These are phyloP conservation scores for Trametes hirsuta DNA, from an alignment of 1,284 basidiomycete genomes.

Conservation along the genomic window DNA sequence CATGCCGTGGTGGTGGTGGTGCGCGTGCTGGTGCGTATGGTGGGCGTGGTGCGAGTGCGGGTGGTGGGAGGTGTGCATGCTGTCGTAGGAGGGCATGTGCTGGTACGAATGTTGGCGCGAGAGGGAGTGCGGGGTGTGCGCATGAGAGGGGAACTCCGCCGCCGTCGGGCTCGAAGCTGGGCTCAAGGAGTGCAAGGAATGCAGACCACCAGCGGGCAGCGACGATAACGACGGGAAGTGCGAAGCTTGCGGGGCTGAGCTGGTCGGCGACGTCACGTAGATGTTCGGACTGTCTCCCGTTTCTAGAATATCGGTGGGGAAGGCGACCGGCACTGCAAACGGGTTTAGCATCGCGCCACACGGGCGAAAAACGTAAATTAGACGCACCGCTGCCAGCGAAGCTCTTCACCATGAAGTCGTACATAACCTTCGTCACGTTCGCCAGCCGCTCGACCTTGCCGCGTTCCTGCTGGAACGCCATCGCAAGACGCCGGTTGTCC, in stretches of 20 bases:
- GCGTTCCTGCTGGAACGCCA: slow-evolving; percentile 55
- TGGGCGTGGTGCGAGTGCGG: slow-evolving; percentile 23
- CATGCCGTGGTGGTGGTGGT: slow-evolving; percentile 18
- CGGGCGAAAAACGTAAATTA: not conserved
- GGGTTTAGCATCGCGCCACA: not conserved
- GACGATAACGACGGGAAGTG: slow-evolving; percentile 35
- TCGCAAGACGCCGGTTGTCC: slow-evolving; percentile 63
- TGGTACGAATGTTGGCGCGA: slow-evolving; percentile 65
- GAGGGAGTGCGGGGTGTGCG: slow-evolving; percentile 44
- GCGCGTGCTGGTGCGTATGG: slow-evolving; percentile 16
- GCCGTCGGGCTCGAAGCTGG: slow-evolving; percentile 68
- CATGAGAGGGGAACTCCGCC: slow-evolving; percentile 56
- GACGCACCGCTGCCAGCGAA: slow-evolving; percentile 55
- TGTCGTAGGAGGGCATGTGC: slow-evolving; percentile 42
- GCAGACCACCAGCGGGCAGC: slow-evolving; percentile 33
- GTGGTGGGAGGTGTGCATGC: slow-evolving; percentile 20
- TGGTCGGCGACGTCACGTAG: slow-evolving; percentile 66
- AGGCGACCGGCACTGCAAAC: slow-evolving; percentile 55
- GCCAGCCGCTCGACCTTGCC: slow-evolving; percentile 43
- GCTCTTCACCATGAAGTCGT: slow-evolving; percentile 57
- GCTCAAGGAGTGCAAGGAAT: slow-evolving; percentile 47
- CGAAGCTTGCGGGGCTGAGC: slow-evolving; percentile 38
- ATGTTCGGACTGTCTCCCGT: slow-evolving; percentile 60
- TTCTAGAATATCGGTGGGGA: slow-evolving; percentile 66
- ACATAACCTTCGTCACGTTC: slow-evolving; percentile 49